Percentiles rank a stretch among this genome's conserved stretches.
phyloP scores from a whole-genome alignment of 345 rosid species.

The Murraya paniculata region DNA sequence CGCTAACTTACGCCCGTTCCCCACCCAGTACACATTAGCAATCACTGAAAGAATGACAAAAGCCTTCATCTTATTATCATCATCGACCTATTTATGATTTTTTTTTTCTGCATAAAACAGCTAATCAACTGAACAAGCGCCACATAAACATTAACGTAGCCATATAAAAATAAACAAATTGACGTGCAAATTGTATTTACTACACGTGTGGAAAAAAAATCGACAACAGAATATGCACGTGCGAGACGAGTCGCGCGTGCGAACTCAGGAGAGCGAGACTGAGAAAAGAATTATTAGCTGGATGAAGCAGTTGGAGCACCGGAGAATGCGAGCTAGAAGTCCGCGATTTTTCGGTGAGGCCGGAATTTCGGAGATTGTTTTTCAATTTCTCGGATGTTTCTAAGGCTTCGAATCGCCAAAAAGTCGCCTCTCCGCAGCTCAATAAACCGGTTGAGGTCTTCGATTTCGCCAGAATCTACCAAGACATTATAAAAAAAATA shows the following conservation, averaged over 20 bases:
- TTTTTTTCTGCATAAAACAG: neutral
- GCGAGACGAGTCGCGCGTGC: constrained; percentile 8
- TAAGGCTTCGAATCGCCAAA: constrained; percentile 58
- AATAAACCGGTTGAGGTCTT: constrained; percentile 29
- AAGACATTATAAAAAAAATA: neutral
- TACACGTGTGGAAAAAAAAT: constrained; percentile 15
- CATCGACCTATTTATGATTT: too few species aligned
- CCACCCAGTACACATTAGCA: constrained; percentile 19
- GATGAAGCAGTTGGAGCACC: neutral
- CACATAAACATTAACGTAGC: neutral
- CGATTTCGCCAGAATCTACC: constrained; percentile 36
- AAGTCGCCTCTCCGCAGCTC: constrained; percentile 44
- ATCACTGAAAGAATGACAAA: neutral
- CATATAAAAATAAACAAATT: constrained; percentile 20
- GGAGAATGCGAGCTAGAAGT: constrained; percentile 36
- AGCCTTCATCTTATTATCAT: neutral
- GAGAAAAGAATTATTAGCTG: neutral
- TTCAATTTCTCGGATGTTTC: constrained; percentile 60
- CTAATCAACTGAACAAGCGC: neutral
- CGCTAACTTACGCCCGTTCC: constrained; percentile 20
- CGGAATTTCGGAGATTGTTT: constrained; percentile 37
- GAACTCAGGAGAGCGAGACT: neutral
- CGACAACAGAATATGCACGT: neutral
- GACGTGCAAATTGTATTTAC: constrained; percentile 36
- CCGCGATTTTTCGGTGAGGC: constrained; percentile 68